These are phyloP conservation scores for Colletotrichum magnum DNA, from an alignment of 2,329 filamentous ascomycete species.

Conservation along the genomic window DNA sequence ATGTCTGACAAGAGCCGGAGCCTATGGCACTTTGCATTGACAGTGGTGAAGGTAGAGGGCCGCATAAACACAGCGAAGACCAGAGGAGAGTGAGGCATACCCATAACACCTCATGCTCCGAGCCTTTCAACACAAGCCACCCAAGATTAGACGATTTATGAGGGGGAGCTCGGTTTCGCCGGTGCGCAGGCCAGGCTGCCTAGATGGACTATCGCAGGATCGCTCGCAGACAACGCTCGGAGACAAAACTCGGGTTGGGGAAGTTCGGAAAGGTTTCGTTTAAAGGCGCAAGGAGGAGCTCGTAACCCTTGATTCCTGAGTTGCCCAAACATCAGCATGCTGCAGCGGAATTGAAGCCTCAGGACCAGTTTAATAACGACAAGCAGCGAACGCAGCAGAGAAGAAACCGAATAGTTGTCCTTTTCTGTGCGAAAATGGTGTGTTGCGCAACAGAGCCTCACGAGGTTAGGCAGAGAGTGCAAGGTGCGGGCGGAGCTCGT, in stretches of 20 bases:
- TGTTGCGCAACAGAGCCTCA: conserved; percentile 19
- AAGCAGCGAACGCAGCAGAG: conserved; percentile 2
- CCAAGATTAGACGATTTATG: conserved; percentile 27
- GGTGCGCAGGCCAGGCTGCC: conserved; percentile 2
- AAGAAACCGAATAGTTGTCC: not conserved
- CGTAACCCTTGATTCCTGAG: conserved; percentile 39
- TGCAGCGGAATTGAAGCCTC: conserved; percentile 17
- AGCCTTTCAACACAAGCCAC: conserved; percentile 29
- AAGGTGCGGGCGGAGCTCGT: conserved; percentile 24
- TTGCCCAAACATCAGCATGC: conserved; percentile 38
- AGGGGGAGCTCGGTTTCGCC: conserved; percentile 11
- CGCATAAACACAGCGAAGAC: conserved; percentile 49
- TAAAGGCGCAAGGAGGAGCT: conserved; percentile 28
- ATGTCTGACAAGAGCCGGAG: not conserved
- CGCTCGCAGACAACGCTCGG: conserved; percentile 15
- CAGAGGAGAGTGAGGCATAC: conserved; percentile 52
- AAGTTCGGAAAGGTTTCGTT: conserved; percentile 29
- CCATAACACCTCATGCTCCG: conserved; percentile 56
- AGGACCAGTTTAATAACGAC: conserved; percentile 14
- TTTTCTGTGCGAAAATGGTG: conserved; percentile 9
- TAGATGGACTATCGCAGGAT: not conserved
- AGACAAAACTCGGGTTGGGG: conserved; percentile 15
- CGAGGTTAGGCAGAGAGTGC: not conserved
- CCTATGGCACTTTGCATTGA: conserved; percentile 1
- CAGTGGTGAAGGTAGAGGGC: conserved; percentile 15